Percentiles rank a stretch among this genome's conserved stretches.
Conservation (phyloP, 768 basidiomycete species). For the Pisolithus albus region DNA sequence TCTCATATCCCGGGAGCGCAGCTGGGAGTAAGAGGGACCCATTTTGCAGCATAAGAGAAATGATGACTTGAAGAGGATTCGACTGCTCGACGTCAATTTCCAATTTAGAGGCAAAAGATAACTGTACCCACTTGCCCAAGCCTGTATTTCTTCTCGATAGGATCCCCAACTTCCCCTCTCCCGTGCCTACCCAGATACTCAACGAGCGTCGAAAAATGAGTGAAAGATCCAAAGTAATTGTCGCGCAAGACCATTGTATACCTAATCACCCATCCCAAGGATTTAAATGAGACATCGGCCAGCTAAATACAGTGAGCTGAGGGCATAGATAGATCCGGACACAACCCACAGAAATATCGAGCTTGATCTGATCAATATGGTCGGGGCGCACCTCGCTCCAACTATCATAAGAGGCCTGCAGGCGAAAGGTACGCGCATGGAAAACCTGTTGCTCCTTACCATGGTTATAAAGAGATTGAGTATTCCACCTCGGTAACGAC, state of each 20-base stretch:
- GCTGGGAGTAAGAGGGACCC: conserved; percentile 59
- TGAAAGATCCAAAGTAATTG: conserved; percentile 93
- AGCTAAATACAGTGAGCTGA: conserved; percentile 31
- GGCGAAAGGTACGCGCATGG: conserved; percentile 44
- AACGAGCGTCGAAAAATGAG: conserved; percentile 80
- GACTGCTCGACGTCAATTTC: conserved; percentile 38
- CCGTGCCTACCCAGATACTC: conserved; percentile 76
- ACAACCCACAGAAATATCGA: conserved; percentile 51
- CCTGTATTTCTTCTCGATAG: conserved; percentile 71
- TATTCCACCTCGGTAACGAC: conserved; percentile 85
- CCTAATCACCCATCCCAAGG: conserved; percentile 82
- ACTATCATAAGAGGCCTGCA: conserved; percentile 71
- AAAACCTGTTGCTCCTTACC: conserved; percentile 57
- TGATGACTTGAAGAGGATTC: conserved; percentile 74
- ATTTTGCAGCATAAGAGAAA: conserved; percentile 46
- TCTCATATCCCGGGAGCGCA: conserved; percentile 58
- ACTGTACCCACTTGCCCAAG: conserved; percentile 55
- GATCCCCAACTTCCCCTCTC: conserved; percentile 66
- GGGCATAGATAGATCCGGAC: neutral
- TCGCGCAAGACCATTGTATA: conserved; percentile 85
- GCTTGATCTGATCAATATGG: conserved; percentile 69
- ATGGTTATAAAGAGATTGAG: conserved; percentile 61
- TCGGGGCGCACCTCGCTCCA: conserved; percentile 60
- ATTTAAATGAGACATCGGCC: conserved; percentile 53
- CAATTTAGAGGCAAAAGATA: conserved; percentile 4